These are phyloP conservation scores for Colletotrichum somersetense DNA, from an alignment of 2,329 filamentous ascomycete species.

Conservation along the genomic window DNA sequence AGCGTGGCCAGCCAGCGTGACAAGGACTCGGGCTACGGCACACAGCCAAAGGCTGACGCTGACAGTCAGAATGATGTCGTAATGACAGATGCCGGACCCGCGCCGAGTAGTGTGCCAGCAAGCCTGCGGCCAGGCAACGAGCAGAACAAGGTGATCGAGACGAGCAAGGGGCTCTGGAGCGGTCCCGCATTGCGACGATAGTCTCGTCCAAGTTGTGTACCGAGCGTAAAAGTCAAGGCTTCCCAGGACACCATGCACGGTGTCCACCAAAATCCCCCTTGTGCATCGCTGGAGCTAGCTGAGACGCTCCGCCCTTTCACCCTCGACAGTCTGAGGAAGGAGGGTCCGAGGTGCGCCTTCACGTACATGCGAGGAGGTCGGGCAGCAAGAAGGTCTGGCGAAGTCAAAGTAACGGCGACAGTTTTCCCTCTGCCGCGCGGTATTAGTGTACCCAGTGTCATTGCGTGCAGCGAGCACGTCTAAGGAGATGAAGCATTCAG, in stretches of 20 bases:
- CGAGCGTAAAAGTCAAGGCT: constrained; percentile 2
- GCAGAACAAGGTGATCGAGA: constrained; percentile 71
- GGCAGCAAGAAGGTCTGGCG: background rate
- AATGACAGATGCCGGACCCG: constrained; percentile 60
- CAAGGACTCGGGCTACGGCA: constrained; percentile 65
- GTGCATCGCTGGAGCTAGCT: background rate
- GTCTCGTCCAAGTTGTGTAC: constrained; percentile 20
- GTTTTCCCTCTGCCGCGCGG: background rate
- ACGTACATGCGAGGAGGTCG: constrained; percentile 30
- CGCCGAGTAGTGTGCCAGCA: constrained; percentile 57
- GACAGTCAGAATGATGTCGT: constrained; percentile 56
- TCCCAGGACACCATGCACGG: background rate
- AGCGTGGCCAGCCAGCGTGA: constrained; percentile 50
- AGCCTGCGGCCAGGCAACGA: constrained; percentile 67
- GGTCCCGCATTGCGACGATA: constrained; percentile 37
- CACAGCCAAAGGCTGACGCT: constrained; percentile 50
- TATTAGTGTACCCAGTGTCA: background rate
- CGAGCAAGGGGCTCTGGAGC: constrained; percentile 73
- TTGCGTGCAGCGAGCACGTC: background rate
- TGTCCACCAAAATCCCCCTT: background rate
- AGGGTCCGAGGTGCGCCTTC: constrained; percentile 1
- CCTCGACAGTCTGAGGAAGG: background rate
- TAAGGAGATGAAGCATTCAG: background rate
- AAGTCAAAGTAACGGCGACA: background rate
- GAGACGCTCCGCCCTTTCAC: background rate